Evolutionary conservation across 345 rosid genomes (phyloP).

Genomic region (Salix arbutifolia): DNA sequence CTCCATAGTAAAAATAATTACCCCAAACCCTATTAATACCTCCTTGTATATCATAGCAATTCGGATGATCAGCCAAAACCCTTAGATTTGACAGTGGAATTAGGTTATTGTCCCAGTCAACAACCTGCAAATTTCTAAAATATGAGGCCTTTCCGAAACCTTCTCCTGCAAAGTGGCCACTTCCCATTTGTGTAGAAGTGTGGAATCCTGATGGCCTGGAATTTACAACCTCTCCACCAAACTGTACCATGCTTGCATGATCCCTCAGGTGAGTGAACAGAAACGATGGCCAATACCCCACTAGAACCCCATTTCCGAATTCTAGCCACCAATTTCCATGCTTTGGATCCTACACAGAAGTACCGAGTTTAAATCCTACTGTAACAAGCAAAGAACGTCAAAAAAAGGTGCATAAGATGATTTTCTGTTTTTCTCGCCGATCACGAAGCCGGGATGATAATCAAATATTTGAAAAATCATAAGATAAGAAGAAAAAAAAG

Average conservation of each 20-base stretch:
- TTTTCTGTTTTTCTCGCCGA: neutral
- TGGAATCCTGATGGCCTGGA: constrained; percentile 65
- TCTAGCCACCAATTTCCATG: constrained; percentile 99
- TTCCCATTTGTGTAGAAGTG: constrained; percentile 92
- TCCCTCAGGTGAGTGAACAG: constrained; percentile 74
- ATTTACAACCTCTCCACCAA: constrained; percentile 91
- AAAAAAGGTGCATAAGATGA: neutral
- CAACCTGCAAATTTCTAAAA: constrained; percentile 78
- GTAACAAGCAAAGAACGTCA: neutral
- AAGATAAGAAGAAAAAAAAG: neutral
- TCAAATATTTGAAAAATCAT: neutral
- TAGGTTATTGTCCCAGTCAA: constrained; percentile 91
- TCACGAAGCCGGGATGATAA: neutral
- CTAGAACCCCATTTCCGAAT: constrained; percentile 82
- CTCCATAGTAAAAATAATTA: constrained; percentile 87
- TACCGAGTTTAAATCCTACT: too few relatives aligned
- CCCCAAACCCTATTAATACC: constrained; percentile 88
- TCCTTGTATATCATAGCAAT: constrained; percentile 84
- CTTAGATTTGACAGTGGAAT: constrained; percentile 59
- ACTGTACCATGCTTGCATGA: constrained; percentile 91
- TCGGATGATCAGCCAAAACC: constrained; percentile 81
- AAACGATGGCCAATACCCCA: constrained; percentile 91
- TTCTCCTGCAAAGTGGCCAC: constrained; percentile 92
- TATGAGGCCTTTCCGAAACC: constrained; percentile 91
- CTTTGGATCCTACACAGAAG: constrained; percentile 73